Conservation (phyloP, 2,329 filamentous ascomycete genomes). For the Acrocalymma vagum region DNA sequence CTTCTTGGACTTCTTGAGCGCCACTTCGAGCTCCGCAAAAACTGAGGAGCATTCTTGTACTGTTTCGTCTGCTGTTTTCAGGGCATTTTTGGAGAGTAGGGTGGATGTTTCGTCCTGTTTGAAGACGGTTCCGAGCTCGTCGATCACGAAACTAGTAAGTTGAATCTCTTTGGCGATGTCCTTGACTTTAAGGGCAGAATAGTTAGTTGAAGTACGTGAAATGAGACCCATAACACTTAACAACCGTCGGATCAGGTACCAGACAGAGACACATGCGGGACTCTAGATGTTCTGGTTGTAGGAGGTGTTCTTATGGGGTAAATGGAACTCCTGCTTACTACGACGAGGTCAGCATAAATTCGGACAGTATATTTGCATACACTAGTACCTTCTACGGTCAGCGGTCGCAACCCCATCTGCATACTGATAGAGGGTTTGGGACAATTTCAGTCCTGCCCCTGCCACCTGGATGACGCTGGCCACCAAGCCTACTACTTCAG, state of each 20-base stretch:
- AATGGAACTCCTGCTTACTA: no score
- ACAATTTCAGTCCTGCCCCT: constrained; percentile 37
- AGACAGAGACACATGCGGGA: no score
- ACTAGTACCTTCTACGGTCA: constrained; percentile 32
- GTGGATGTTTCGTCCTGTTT: constrained; percentile 29
- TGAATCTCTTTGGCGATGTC: constrained; percentile 39
- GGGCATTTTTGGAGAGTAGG: constrained; percentile 33
- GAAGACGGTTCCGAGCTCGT: constrained; percentile 38
- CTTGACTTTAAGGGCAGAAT: no score
- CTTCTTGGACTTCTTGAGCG: constrained; percentile 35
- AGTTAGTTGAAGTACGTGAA: no score
- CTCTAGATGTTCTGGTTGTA: no score
- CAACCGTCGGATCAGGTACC: no score
- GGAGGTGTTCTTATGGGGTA: no score
- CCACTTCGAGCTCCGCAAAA: constrained; percentile 33
- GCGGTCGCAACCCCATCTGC: constrained; percentile 39
- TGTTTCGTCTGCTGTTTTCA: constrained; percentile 35
- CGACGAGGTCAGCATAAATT: no score
- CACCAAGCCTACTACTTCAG: constrained; percentile 32
- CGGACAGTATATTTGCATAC: no score
- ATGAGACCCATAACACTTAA: no score
- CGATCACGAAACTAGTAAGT: constrained; percentile 35
- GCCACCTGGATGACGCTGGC: constrained; percentile 42
- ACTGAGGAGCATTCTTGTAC: constrained; percentile 35
- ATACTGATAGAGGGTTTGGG: constrained; percentile 39